Evolutionary conservation across 768 basidiomycete genomes (phyloP).

Genomic region (Mycena maculata): DNA sequence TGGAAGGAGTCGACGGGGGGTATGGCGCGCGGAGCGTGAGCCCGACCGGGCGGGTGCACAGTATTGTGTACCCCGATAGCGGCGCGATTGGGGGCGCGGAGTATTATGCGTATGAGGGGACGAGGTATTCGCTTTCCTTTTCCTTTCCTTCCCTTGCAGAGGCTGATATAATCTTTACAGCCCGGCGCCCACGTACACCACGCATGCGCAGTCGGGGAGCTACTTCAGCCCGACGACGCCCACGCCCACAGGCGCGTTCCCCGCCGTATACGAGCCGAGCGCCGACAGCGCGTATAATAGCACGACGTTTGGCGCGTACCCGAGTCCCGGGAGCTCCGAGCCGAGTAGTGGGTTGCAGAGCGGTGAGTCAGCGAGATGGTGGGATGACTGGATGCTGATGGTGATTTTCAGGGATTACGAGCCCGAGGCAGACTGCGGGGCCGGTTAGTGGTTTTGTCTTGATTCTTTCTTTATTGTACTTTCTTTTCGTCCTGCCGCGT

Average conservation of each 20-base stretch:
- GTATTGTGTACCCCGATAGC: background rate
- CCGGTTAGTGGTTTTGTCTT: background rate
- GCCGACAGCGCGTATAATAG: background rate
- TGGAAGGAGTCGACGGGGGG: background rate
- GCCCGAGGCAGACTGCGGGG: conserved; percentile 5
- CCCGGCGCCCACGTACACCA: too few relatives aligned
- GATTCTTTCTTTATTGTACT: background rate
- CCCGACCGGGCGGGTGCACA: background rate
- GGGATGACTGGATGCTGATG: too few relatives aligned
- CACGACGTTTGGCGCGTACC: background rate
- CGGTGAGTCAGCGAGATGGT: too few relatives aligned
- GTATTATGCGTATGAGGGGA: background rate
- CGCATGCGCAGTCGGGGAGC: background rate
- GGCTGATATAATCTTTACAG: too few relatives aligned
- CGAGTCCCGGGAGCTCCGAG: too few relatives aligned
- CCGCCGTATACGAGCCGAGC: background rate
- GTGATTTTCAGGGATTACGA: background rate
- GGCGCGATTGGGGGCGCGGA: too few relatives aligned
- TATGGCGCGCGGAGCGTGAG: background rate
- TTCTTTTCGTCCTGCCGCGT: background rate
- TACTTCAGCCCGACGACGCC: background rate
- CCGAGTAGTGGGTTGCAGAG: background rate
- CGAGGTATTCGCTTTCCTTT: background rate
- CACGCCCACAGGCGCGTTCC: background rate
- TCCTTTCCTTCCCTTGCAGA: too few relatives aligned